These are phyloP conservation scores for Talaromyces amestolkiae DNA, from an alignment of 2,329 filamentous ascomycete species.

Conservation along the genomic window DNA sequence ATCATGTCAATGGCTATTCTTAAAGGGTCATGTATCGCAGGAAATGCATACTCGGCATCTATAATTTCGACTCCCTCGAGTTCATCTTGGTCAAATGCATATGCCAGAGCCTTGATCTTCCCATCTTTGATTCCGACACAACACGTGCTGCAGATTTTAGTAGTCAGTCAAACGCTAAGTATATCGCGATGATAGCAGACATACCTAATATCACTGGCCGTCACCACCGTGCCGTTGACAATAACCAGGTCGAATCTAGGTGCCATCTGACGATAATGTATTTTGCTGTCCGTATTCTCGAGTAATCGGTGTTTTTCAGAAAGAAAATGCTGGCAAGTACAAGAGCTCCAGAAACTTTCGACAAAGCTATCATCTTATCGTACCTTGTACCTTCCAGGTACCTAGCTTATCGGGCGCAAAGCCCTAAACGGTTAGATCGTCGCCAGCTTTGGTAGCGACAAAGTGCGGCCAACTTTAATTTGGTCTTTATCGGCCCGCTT, in stretches of 20 bases:
- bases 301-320: not conserved
- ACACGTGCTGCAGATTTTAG: not conserved
- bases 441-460: not conserved
- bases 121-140: conserved; percentile 2
- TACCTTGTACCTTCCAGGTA: not conserved
- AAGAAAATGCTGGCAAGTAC: not conserved
- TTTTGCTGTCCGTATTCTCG: not conserved
- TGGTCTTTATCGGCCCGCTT: not conserved
- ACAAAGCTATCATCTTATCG: not conserved
- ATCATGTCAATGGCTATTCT: not conserved
- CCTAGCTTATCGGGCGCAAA: not conserved
- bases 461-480: not conserved
- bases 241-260: not conserved
- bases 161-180: not conserved
- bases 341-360: not conserved
- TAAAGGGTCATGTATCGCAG: not conserved
- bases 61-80: conserved; percentile 24
- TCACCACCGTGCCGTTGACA: not conserved
- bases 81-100: not conserved
- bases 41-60: conserved; percentile 38
- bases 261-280: not conserved
- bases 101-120: not conserved
- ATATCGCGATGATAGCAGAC: not conserved
- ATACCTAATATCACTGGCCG: not conserved
- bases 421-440: not conserved